phyloP scores from a whole-genome alignment of 2,329 filamentous ascomycete species.

The Juglanconis oblonga region DNA sequence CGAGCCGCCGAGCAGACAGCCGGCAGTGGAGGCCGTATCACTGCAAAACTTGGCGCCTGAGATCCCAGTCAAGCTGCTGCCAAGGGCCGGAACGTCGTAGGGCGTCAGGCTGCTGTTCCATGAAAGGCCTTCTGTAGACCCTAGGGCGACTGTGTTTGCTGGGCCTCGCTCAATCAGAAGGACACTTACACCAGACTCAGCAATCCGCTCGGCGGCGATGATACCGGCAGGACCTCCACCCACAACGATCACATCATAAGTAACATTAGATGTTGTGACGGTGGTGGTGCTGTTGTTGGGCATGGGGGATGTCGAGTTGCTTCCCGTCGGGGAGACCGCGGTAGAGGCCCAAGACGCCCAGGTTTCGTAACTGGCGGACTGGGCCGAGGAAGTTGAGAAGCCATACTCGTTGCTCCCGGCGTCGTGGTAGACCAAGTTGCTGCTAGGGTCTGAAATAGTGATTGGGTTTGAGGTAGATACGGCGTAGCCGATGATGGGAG shows the following conservation, averaged over 20 bases:
- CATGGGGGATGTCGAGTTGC: conserved; percentile 12
- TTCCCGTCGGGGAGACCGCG: conserved; percentile 9
- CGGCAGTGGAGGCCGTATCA: conserved; percentile 33
- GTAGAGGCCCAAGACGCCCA: conserved; percentile 21
- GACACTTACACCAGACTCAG: conserved; percentile 34
- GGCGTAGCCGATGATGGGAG: conserved; percentile 37
- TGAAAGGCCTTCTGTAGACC: conserved; percentile 27
- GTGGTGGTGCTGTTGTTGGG: conserved; percentile 21
- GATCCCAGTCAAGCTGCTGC: conserved; percentile 21
- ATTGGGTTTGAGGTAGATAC: conserved; percentile 32
- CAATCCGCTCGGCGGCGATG: conserved; percentile 33
- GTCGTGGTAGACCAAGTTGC: conserved; percentile 36
- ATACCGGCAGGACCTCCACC: conserved; percentile 36
- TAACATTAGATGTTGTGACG: conserved; percentile 27
- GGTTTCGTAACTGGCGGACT: conserved; percentile 29
- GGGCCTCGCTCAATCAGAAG: conserved; percentile 36
- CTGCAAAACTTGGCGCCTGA: conserved; percentile 28
- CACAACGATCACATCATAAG: conserved; percentile 38
- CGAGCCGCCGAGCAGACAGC: conserved; percentile 36
- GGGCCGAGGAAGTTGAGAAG: conserved; percentile 28
- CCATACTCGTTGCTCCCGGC: conserved; percentile 36
- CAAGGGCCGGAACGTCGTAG: conserved; percentile 29
- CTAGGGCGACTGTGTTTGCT: conserved; percentile 30
- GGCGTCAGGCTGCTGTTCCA: conserved; percentile 32
- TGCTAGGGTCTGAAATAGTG: conserved; percentile 29